Evolutionary conservation across 2,329 filamentous ascomycete species (phyloP), one percentile per base, ranked within the genome.

Genomic region (Alternaria consortialis): DNA sequence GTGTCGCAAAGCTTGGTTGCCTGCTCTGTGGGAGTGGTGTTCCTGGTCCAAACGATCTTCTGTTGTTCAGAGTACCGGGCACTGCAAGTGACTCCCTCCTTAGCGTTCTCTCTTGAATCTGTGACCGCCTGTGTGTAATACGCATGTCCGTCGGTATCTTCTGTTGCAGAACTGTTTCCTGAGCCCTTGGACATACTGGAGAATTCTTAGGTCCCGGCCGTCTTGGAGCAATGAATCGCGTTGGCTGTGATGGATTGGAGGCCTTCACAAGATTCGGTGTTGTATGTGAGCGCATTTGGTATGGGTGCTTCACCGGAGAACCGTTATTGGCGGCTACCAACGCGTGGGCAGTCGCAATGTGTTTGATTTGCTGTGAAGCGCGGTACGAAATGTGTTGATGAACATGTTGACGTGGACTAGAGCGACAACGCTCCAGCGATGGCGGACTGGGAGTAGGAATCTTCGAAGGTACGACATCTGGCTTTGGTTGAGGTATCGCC

Each of bases 371-470:
- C 25, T 68, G 61, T 36, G 63, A 42, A 27, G 65, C 64, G 25
- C 65, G 55, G 8, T 67, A 61, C 20, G 63, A 51, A 13, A 64
- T 64, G 27, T 68, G 60, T 8, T 57, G 53, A 8, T 55, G 55
- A 13, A 59, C 29, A 54, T 74, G 69, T 50, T 74, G 73, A 11
- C 73, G 72, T 50, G 74, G 68, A 51, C 72, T 77, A n/a, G 67
- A 63, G 15, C 53, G 47, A 53, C 71, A 70, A 51, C 58, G 64
- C 29, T 55, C 61, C 23, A 54, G 55, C 2, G 62, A 57, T 20
- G 66, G 66, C 11, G 71, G 72, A 52, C 63, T 74, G 20, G 74
- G 73, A 31, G 71, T 70, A 5, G 74, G 74, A 40, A 77, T 77
- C 52, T 71, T 74, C 11, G 73, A 69, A 15, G 66, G 62, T 8